Conservation (phyloP, 257 asterid species). For the Salvia hispanica region DNA sequence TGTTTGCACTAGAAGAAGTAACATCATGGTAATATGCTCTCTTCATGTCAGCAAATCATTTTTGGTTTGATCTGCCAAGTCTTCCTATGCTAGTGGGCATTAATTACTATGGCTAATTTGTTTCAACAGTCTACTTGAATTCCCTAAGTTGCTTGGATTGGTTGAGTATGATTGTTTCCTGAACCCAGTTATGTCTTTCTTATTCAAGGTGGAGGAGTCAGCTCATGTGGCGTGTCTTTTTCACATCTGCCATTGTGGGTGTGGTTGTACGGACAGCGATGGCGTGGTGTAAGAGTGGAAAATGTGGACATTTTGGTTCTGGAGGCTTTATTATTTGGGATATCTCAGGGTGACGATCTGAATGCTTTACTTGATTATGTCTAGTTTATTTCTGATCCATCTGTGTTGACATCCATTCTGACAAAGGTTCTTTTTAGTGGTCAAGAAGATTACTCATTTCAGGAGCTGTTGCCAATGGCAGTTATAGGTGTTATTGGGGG, state of each 20-base stretch:
- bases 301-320: conserved; percentile 98
- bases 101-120: neutral
- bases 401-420: conserved; percentile 35
- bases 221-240: conserved; percentile 99
- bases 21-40: conserved; percentile 79
- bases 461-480: conserved; percentile 96
- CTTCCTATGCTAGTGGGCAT: neutral
- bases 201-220: conserved; percentile 98
- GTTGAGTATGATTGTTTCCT: conserved; percentile 19
- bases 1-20: conserved; percentile 97
- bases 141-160: conserved; percentile 10
- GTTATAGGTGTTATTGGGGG: conserved; percentile 95
- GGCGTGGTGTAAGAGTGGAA: conserved; percentile 98
- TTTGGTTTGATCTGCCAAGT: neutral
- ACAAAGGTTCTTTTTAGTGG: conserved; percentile 66
- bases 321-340: conserved; percentile 99
- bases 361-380: conserved; percentile 37
- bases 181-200: conserved; percentile 24
- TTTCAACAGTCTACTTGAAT: conserved; percentile 12
- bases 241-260: conserved; percentile 97
- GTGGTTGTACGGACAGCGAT: conserved; percentile 94
- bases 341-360: conserved; percentile 74
- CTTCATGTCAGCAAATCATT: conserved; percentile 19
- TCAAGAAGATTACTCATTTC: conserved; percentile 97
- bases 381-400: conserved; percentile 25